These are phyloP conservation scores for Microsporum audouinii DNA, from an alignment of 2,329 filamentous ascomycete genomes.

Conservation along the genomic window DNA sequence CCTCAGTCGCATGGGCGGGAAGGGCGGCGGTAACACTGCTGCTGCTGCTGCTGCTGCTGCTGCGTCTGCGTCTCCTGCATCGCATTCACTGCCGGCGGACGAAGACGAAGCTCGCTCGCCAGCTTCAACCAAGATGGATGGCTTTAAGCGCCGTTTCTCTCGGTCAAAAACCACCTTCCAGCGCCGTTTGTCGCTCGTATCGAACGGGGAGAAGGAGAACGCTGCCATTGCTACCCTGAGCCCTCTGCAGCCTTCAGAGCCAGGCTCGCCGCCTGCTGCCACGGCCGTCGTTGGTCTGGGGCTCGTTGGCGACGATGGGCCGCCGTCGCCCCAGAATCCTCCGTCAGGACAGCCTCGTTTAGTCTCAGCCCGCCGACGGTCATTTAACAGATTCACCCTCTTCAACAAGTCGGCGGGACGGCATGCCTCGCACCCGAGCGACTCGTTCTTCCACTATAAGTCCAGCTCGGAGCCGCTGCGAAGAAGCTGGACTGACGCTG, in stretches of 20 bases:
- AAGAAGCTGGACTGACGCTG: constrained; percentile 2
- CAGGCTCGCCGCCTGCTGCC: background rate
- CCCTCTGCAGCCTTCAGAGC: background rate
- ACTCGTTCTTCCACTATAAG: background rate
- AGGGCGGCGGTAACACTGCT: constrained; percentile 17
- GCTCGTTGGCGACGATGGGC: background rate
- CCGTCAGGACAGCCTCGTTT: background rate
- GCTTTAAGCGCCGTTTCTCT: constrained; percentile 4
- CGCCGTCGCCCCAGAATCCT: background rate
- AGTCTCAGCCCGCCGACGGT: constrained; percentile 3
- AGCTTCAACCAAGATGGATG: constrained; percentile 21
- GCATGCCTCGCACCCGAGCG: background rate
- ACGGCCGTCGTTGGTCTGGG: background rate
- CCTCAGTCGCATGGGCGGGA: constrained; percentile 46
- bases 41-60: too few species aligned
- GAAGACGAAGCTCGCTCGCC: constrained; percentile 5
- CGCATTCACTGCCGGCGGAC: background rate
- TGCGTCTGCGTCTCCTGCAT: background rate
- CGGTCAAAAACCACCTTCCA: background rate
- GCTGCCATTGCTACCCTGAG: background rate
- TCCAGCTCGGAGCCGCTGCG: background rate
- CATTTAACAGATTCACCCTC: constrained; percentile 4
- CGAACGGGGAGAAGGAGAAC: background rate
- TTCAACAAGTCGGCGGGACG: background rate
- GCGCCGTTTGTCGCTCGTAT: background rate